Conservation (phyloP, 345 rosid genomes). For the Rhodamnia rubescens region DNA sequence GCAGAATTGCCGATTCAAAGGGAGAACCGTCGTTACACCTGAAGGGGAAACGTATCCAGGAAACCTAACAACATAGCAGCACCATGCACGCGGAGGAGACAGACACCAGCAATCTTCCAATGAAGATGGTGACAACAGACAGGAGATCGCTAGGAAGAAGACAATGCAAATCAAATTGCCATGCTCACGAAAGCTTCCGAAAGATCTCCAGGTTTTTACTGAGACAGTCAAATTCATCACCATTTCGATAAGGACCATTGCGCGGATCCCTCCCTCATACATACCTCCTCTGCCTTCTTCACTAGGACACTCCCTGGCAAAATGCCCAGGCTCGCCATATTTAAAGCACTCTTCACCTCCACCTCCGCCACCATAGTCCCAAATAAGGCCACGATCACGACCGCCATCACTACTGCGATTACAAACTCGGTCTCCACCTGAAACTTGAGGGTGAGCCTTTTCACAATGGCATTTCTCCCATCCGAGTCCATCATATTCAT, state of each 20-base stretch:
- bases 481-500: conserved; percentile 88
- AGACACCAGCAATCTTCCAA: background rate
- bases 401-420: conserved; percentile 46
- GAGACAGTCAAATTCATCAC: too few relatives aligned
- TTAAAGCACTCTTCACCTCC: conserved; percentile 78
- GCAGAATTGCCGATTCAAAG: background rate
- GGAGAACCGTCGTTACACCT: background rate
- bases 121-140: background rate
- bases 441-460: conserved; percentile 82
- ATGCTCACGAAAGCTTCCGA: too few relatives aligned
- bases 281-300: conserved; percentile 30
- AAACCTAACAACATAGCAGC: background rate
- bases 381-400: conserved; percentile 31
- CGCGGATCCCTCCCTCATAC: background rate
- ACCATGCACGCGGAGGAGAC: background rate
- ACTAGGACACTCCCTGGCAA: conserved; percentile 90
- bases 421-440: conserved; percentile 56
- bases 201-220: too few relatives aligned
- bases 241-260: too few relatives aligned
- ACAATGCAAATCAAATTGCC: background rate
- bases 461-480: conserved; percentile 74
- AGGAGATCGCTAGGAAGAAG: background rate
- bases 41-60: background rate
- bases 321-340: conserved; percentile 91
- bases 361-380: conserved; percentile 28